Percentiles rank a stretch among this genome's conserved stretches.
Evolutionary conservation across 2,329 filamentous ascomycete species (phyloP).

Genomic region (Endoconidiophora laricicola): DNA sequence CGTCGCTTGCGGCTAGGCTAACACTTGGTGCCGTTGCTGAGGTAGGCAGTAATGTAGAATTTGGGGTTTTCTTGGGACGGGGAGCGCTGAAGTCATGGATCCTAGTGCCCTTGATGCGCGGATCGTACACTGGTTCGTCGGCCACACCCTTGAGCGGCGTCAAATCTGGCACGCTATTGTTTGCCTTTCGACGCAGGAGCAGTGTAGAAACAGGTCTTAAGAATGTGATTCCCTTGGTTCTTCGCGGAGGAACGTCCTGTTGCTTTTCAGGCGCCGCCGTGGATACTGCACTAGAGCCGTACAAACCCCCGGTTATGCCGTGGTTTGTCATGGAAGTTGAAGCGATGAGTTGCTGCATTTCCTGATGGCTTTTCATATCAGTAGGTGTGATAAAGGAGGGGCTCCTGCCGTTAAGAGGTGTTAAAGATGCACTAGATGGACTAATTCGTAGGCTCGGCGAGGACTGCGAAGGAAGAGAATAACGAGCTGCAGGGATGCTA

Average conservation of each 20-base stretch:
- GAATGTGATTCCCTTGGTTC: constrained; percentile 38
- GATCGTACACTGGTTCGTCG: constrained; percentile 39
- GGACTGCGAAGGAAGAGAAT: constrained; percentile 9
- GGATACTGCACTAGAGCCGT: constrained; percentile 16
- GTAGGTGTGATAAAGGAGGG: constrained; percentile 34
- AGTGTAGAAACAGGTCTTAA: constrained; percentile 43
- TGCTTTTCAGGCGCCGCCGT: constrained; percentile 22
- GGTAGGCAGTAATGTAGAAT: constrained; percentile 7
- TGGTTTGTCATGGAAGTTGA: constrained; percentile 16
- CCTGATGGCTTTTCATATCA: constrained; percentile 25
- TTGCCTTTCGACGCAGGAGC: constrained; percentile 38
- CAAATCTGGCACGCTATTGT: constrained; percentile 30
- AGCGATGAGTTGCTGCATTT: constrained; percentile 14
- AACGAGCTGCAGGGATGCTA: not conserved
- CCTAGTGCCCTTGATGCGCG: constrained; percentile 44
- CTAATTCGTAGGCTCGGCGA: constrained; percentile 7
- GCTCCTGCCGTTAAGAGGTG: constrained; percentile 17
- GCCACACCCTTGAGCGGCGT: constrained; percentile 22
- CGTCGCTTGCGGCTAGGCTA: too few relatives aligned
- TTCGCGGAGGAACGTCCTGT: constrained; percentile 21
- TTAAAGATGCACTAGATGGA: constrained; percentile 4
- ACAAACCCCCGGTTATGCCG: constrained; percentile 17
- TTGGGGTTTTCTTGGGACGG: constrained; percentile 22
- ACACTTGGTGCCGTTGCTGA: not conserved
- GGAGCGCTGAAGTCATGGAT: constrained; percentile 52